Percentiles rank a stretch among this genome's conserved stretches.
phyloP scores from a whole-genome alignment of 1,139 yeast species.

The Magnusiomyces starmeri region DNA sequence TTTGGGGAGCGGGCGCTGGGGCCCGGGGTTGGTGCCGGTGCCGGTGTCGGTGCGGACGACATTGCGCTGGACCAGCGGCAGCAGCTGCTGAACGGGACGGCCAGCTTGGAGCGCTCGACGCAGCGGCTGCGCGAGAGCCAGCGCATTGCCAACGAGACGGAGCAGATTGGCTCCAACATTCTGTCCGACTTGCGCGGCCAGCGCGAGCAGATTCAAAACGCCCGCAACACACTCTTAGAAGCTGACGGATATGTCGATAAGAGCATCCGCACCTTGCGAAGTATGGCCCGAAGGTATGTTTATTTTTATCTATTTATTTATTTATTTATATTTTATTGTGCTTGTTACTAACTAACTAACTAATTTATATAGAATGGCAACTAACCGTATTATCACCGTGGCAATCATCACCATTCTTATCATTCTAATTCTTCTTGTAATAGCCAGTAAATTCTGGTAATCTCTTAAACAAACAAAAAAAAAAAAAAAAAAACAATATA shows the following conservation, averaged over 20 bases:
- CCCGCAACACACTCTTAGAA: slow-evolving; percentile 75
- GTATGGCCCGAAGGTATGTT: slow-evolving; percentile 65
- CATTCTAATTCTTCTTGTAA: slow-evolving; percentile 71
- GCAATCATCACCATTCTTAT: slow-evolving; percentile 91
- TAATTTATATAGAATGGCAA: slow-evolving; percentile 55
- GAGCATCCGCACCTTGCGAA: slow-evolving; percentile 74
- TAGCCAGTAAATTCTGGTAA: slow-evolving; percentile 77
- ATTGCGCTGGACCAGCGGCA: slow-evolving; percentile 68
- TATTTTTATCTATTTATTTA: no score
- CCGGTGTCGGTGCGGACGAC: slow-evolving; percentile 35
- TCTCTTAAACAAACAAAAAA: no score
- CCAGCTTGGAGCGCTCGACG: slow-evolving; percentile 73
- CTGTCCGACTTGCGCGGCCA: slow-evolving; percentile 85
- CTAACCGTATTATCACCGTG: slow-evolving; percentile 85
- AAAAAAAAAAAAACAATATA: neutral
- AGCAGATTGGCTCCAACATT: slow-evolving; percentile 83
- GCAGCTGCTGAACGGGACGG: slow-evolving; percentile 69
- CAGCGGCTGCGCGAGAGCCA: slow-evolving; percentile 84
- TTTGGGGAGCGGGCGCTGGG: slow-evolving; percentile 47
- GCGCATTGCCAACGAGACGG: slow-evolving; percentile 88
- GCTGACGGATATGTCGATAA: slow-evolving; percentile 93
- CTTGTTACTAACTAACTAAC: neutral
- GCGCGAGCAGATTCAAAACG: slow-evolving; percentile 81
- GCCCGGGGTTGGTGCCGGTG: slow-evolving; percentile 20
- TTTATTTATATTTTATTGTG: no score